Percentiles rank a stretch among this genome's conserved stretches.
phyloP scores from a whole-genome alignment of 192 early-diverging fungal genomes.

The Funneliformis geosporum region DNA sequence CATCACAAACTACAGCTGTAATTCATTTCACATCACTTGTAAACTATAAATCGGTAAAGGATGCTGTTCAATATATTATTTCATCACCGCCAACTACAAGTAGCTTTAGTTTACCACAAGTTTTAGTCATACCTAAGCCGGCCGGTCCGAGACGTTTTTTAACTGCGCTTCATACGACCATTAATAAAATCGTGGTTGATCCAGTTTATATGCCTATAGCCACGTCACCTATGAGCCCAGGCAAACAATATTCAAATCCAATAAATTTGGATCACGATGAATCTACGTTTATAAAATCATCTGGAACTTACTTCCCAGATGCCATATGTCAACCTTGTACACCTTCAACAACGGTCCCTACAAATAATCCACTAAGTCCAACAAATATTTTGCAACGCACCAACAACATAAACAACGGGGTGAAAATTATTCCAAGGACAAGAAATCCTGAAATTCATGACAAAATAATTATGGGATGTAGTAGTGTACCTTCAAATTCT shows the following conservation, averaged over 20 bases:
- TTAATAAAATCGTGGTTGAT: constrained; percentile 52
- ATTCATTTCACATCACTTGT: constrained; percentile 59
- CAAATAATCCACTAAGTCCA: constrained; percentile 4
- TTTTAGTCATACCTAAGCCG: constrained; percentile 63
- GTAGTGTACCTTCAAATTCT: background rate
- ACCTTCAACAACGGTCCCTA: background rate
- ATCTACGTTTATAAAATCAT: background rate
- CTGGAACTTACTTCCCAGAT: background rate
- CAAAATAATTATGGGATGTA: background rate
- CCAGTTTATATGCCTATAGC: constrained; percentile 58
- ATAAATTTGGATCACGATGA: constrained; percentile 7
- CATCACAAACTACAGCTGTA: constrained; percentile 51
- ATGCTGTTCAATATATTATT: constrained; percentile 45
- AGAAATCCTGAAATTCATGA: background rate
- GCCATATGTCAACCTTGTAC: background rate
- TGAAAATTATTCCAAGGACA: constrained; percentile 1
- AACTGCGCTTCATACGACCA: constrained; percentile 59
- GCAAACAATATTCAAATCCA: constrained; percentile 2
- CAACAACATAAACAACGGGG: background rate
- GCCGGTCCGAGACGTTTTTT: constrained; percentile 60
- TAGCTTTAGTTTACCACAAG: constrained; percentile 44
- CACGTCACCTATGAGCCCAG: constrained; percentile 55
- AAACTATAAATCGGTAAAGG: constrained; percentile 54
- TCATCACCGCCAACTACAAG: constrained; percentile 29
- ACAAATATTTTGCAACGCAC: background rate